phyloP scores from a whole-genome alignment of 257 asterid species.

The Euphrasia confusa region DNA sequence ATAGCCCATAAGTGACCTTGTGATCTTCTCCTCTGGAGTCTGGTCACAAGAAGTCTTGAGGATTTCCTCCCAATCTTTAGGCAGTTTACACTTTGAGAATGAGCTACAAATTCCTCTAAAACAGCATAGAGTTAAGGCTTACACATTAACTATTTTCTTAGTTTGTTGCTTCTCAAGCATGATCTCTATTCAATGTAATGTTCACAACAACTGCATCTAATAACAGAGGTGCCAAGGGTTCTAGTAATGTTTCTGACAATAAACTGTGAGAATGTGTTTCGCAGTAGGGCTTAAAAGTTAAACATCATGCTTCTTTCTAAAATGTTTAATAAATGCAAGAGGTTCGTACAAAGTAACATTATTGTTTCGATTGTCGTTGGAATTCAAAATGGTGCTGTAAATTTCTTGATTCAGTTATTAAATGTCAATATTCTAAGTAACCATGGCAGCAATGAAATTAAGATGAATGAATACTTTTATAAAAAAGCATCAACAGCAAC shows the following conservation, averaged over 20 bases:
- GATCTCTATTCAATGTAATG: neutral
- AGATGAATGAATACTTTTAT: conserved; percentile 14
- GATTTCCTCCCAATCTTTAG: conserved; percentile 93
- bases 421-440: conserved; percentile 6
- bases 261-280: conserved; percentile 6
- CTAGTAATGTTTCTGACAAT: neutral
- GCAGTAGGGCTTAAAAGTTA: conserved; percentile 8
- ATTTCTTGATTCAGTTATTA: neutral
- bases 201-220: neutral
- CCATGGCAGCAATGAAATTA: conserved; percentile 12
- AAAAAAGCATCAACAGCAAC: conserved; percentile 13
- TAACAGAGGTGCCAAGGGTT: no score
- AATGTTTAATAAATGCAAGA: conserved; percentile 15
- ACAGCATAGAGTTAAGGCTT: conserved; percentile 50
- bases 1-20: conserved; percentile 97
- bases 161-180: neutral
- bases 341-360: neutral
- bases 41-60: conserved; percentile 89
- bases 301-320: conserved; percentile 2
- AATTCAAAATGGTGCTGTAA: conserved; percentile 1
- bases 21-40: conserved; percentile 99
- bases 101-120: conserved; percentile 98
- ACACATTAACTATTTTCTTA: conserved; percentile 17
- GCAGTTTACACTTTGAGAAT: conserved; percentile 91
- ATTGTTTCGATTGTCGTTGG: neutral